phyloP scores from a whole-genome alignment of 768 basidiomycete genomes.

The Boletus bicolor region DNA sequence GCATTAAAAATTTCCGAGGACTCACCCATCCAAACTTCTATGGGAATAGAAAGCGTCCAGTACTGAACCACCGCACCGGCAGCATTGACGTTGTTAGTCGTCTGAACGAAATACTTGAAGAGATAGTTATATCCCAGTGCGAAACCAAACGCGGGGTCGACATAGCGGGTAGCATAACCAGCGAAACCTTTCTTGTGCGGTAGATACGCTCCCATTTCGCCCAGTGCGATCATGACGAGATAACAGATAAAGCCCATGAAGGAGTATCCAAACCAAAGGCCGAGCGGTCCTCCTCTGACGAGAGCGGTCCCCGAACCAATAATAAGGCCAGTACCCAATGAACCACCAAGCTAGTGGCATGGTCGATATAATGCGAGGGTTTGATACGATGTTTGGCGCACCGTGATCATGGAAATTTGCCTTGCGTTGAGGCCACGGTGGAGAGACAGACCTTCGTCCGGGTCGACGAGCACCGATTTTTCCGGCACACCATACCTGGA shows the following conservation, averaged over 20 bases:
- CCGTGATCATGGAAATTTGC: slow-evolving; percentile 57
- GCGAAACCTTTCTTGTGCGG: slow-evolving; percentile 58
- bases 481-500: background rate
- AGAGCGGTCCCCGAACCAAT: slow-evolving; percentile 61
- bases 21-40: slow-evolving; percentile 57
- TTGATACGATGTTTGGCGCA: slow-evolving; percentile 17
- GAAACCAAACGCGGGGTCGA: slow-evolving; percentile 67
- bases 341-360: slow-evolving; percentile 40
- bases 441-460: slow-evolving; percentile 36
- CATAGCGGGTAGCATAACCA: slow-evolving; percentile 62
- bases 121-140: slow-evolving; percentile 50
- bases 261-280: slow-evolving; percentile 37
- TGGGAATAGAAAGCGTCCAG: slow-evolving; percentile 45
- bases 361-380: background rate
- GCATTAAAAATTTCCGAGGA: background rate
- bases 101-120: slow-evolving; percentile 60
- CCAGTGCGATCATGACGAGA: slow-evolving; percentile 53
- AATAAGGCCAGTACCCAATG: slow-evolving; percentile 54
- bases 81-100: slow-evolving; percentile 64
- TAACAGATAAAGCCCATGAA: slow-evolving; percentile 58
- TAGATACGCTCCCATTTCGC: slow-evolving; percentile 39
- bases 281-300: slow-evolving; percentile 51
- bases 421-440: slow-evolving; percentile 50
- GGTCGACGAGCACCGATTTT: slow-evolving; percentile 30
- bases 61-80: slow-evolving; percentile 52